phyloP scores from a whole-genome alignment of 73 alveolate species.

The Uronychia binucleata region DNA sequence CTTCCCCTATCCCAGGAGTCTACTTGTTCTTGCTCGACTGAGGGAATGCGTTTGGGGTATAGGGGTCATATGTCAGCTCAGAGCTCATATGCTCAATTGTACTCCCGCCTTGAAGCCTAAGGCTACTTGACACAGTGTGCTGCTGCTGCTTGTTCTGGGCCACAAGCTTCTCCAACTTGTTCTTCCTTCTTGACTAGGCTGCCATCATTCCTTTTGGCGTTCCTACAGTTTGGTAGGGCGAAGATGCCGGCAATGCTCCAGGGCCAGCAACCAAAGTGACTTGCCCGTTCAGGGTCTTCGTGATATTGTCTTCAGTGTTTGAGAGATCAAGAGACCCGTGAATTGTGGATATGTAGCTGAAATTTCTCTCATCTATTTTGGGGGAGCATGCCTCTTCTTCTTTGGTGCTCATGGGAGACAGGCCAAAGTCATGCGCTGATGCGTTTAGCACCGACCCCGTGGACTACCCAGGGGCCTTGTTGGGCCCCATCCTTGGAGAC shows the following conservation, averaged over 20 bases:
- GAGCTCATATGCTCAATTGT: no score
- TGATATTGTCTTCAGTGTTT: slow-evolving; percentile 15
- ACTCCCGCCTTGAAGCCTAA: neutral
- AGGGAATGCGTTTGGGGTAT: no score
- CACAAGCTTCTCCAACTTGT: neutral
- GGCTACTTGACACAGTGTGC: neutral
- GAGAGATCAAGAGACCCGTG: slow-evolving; percentile 13
- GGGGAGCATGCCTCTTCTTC: neutral
- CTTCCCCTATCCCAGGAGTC: no score
- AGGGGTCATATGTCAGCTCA: no score
- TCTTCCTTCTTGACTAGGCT: neutral
- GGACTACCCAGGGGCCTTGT: no score
- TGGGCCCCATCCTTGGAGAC: no score
- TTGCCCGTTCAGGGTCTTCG: neutral
- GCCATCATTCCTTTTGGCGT: no score
- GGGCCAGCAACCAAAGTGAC: neutral
- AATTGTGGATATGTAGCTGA: slow-evolving; percentile 9
- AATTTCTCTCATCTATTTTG: neutral
- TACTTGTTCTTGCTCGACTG: no score
- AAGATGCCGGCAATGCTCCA: neutral
- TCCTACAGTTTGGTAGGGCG: neutral
- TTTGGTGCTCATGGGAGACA: neutral
- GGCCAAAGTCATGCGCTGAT: neutral
- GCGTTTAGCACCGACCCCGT: neutral
- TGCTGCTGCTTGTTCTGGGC: neutral